phyloP scores from a whole-genome alignment of 2,329 filamentous ascomycete species.

The Hyphodiscus sp. region DNA sequence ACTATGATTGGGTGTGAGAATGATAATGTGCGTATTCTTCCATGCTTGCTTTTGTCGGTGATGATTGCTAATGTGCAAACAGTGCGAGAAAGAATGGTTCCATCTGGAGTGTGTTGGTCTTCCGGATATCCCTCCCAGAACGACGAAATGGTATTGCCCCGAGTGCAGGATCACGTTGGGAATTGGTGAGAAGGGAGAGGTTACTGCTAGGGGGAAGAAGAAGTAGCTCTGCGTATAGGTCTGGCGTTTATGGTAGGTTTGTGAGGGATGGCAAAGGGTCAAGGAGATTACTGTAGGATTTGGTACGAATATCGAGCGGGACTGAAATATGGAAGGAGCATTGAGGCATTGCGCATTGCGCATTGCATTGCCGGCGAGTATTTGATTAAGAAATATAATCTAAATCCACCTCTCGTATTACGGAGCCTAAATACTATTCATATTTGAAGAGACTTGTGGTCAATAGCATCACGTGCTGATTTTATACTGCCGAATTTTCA shows the following conservation, averaged over 20 bases:
- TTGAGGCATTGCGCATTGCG: too few species aligned
- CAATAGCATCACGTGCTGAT: too few species aligned
- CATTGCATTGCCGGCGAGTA: too few species aligned
- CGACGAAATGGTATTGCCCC: conserved; percentile 80
- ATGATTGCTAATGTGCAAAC: conserved; percentile 21
- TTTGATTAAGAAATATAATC: too few species aligned
- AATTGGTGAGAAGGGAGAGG: conserved; percentile 57
- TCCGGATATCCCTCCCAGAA: conserved; percentile 58
- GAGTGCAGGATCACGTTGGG: conserved; percentile 60
- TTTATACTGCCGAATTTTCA: too few species aligned
- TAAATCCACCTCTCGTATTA: too few species aligned
- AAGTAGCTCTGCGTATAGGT: conserved; percentile 15
- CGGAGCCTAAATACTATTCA: too few species aligned
- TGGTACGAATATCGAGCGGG: not conserved
- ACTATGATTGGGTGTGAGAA: conserved; percentile 83
- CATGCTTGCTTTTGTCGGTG: not conserved
- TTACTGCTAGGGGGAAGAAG: conserved; percentile 36
- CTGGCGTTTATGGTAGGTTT: not conserved
- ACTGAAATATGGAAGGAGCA: too few species aligned
- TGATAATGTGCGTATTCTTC: conserved; percentile 52
- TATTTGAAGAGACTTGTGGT: too few species aligned
- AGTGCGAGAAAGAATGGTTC: conserved; percentile 81
- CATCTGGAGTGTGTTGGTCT: conserved; percentile 73
- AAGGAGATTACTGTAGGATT: not conserved
- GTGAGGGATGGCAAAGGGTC: not conserved